These are phyloP conservation scores for Globisporangium nodosum DNA, from an alignment of 352 stramenopile species.

Conservation along the genomic window DNA sequence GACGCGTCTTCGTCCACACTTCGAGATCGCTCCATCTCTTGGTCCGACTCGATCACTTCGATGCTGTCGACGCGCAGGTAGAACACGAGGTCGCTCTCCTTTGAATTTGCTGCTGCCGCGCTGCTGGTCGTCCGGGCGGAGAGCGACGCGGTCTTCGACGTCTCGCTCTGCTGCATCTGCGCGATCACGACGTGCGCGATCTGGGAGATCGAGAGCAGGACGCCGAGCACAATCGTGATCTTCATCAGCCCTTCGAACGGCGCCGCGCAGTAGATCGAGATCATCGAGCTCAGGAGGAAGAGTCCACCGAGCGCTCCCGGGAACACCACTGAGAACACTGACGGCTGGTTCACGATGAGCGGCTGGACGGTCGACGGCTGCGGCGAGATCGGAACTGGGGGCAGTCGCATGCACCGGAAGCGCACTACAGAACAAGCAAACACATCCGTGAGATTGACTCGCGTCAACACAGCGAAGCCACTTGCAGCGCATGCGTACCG, in stretches of 20 bases:
- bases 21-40: slow-evolving; percentile 23
- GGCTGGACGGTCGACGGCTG: slow-evolving; percentile 37
- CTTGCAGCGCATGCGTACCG: slow-evolving; percentile 20
- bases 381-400: slow-evolving; percentile 28
- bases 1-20: slow-evolving; percentile 3
- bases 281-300: slow-evolving; percentile 69
- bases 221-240: slow-evolving; percentile 79
- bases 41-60: slow-evolving; percentile 58
- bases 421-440: slow-evolving; percentile 25
- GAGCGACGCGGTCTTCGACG: slow-evolving; percentile 14
- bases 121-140: not conserved
- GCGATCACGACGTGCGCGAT: slow-evolving; percentile 56
- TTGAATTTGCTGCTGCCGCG: slow-evolving; percentile 12
- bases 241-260: slow-evolving; percentile 83
- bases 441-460: slow-evolving; percentile 2
- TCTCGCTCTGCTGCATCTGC: slow-evolving; percentile 22
- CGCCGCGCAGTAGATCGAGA: slow-evolving; percentile 66
- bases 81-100: slow-evolving; percentile 37
- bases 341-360: slow-evolving; percentile 34
- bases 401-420: slow-evolving; percentile 38
- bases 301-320: slow-evolving; percentile 57
- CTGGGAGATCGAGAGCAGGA: slow-evolving; percentile 72
- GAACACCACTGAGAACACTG: slow-evolving; percentile 61
- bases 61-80: slow-evolving; percentile 54
- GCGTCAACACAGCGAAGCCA: not conserved